These are phyloP conservation scores for Wickerhamiella parazyma DNA, from an alignment of 805 yeast species.

Conservation along the genomic window DNA sequence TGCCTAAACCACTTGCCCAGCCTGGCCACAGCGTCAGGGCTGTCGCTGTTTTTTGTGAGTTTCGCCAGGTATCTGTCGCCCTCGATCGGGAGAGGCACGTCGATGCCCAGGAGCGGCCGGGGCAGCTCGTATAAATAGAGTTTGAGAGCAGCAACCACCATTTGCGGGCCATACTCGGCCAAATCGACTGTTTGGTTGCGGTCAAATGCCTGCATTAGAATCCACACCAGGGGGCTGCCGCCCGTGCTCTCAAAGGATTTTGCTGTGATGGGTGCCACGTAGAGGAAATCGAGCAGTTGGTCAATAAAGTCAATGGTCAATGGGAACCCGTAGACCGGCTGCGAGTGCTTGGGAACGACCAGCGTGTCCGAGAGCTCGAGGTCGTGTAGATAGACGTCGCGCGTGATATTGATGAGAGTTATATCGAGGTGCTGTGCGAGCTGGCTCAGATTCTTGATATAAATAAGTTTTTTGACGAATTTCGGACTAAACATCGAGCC, in stretches of 20 bases:
- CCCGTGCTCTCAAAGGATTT: constrained; percentile 10
- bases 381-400: constrained; percentile 61
- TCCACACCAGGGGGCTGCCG: constrained; percentile 13
- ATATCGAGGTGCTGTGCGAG: constrained; percentile 55
- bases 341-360: constrained; percentile 33
- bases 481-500: constrained; percentile 46
- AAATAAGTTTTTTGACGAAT: constrained; percentile 31
- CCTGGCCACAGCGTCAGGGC: background rate
- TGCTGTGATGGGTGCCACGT: constrained; percentile 10
- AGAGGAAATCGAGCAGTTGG: constrained; percentile 6
- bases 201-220: constrained; percentile 22
- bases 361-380: constrained; percentile 38
- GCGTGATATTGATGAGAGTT: constrained; percentile 58
- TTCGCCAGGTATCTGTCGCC: constrained; percentile 37
- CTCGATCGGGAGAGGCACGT: constrained; percentile 40
- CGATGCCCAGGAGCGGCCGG: constrained; percentile 39
- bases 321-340: constrained; percentile 24
- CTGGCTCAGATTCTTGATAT: constrained; percentile 38
- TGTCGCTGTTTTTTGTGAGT: constrained; percentile 24
- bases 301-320: constrained; percentile 11
- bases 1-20: constrained; percentile 3
- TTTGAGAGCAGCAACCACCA: constrained; percentile 33
- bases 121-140: constrained; percentile 40
- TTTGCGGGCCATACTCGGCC: constrained; percentile 42
- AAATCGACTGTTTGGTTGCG: constrained; percentile 42